Evolutionary conservation across 148 eudicot genomes (phyloP), one percentile per base, ranked within the genome.

Genomic region (Chenopodium album): DNA sequence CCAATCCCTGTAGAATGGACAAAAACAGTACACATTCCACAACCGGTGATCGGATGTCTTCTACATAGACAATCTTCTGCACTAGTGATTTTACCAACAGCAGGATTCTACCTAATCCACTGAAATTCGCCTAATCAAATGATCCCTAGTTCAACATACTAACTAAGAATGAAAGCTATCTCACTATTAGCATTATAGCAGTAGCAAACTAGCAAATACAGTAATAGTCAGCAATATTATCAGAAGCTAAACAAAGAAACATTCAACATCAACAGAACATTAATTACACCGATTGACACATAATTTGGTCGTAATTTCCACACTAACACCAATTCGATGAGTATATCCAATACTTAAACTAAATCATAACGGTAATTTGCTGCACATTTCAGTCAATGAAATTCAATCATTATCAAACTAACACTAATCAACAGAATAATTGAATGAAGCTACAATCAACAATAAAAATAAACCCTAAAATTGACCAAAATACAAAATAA

Each of bases 141-240:
- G 11, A 12, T 71, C 2, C 13, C 14, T 71, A 10, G 0, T 46
- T 72, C 54, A 46, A 20, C 28, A 5, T 9, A 54, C 26, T 11
- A 76, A 79, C 76, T 46, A 4, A 71, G 9, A 47, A 32, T 32
- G 1, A 28, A 68, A 78, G 46, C 4, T 2, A 34, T 23, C 23
- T 31, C 22, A 37, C 37, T 50, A 78, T 48, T 74, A 79, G 7
- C 69, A 79, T 50, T 47, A 41, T 1, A 69, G 48, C 62, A 79
- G 3, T 23, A 23, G 17, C 59, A 7, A 79, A 4, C 44, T 41
- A 41, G 44, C 8, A 41, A 41, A 41, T 41, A 0, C 44, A 41
- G 44, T 66, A 48, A 22, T 4, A 70, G 32, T 52, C 46, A 4
- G 6, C 44, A 12, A 79, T 19, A 17, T 50, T 31, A 41, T n/a